These are phyloP conservation scores for Trametopsis cervina DNA, from an alignment of 768 basidiomycete genomes.

Conservation along the genomic window DNA sequence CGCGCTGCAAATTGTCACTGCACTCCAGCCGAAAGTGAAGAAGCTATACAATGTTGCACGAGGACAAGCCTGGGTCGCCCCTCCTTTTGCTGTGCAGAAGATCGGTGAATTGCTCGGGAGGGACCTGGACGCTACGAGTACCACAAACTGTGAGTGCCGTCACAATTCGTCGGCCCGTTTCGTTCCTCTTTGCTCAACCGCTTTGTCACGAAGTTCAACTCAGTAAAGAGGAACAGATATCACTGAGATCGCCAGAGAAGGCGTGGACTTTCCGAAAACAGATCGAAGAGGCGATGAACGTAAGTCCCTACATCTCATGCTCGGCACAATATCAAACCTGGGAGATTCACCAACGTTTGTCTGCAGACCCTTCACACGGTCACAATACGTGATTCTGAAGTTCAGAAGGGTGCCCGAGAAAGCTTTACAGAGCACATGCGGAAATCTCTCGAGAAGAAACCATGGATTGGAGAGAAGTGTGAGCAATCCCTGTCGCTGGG, in stretches of 20 bases:
- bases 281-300: conserved; percentile 45
- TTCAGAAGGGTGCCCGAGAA: conserved; percentile 28
- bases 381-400: conserved; percentile 33
- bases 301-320: conserved; percentile 18
- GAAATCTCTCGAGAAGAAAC: conserved; percentile 42
- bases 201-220: conserved; percentile 32
- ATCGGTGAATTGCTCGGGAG: conserved; percentile 33
- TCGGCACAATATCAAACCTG: too few species aligned
- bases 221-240: conserved; percentile 41
- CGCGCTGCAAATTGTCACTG: conserved; percentile 52
- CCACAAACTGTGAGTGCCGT: conserved; percentile 33
- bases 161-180: neutral
- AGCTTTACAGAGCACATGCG: conserved; percentile 39
- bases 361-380: conserved; percentile 21
- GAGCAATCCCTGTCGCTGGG: conserved; percentile 11
- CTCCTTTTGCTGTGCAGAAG: conserved; percentile 34
- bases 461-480: conserved; percentile 52
- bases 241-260: conserved; percentile 39
- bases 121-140: conserved; percentile 17
- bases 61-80: conserved; percentile 50
- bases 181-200: neutral
- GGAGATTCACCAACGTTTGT: too few species aligned
- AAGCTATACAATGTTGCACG: conserved; percentile 49
- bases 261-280: conserved; percentile 40
- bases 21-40: conserved; percentile 45